Percentiles rank a stretch among this genome's conserved stretches.
Conservation (phyloP, 2,329 filamentous ascomycete species). For the Periconia macrospinosa region DNA sequence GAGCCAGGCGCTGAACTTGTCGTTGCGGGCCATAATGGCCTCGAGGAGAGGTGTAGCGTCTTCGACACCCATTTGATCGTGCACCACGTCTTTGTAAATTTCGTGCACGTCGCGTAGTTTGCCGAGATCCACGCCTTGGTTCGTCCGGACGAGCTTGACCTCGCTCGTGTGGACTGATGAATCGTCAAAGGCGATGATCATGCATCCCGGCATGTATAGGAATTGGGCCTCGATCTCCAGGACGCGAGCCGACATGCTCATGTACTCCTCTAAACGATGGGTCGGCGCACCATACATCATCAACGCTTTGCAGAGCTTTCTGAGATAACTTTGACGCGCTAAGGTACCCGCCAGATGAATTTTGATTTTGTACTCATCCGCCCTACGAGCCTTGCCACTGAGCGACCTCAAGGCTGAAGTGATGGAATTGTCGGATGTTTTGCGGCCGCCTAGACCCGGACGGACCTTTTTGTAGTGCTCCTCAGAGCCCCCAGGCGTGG, state of each 20-base stretch:
- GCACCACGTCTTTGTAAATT: constrained; percentile 81
- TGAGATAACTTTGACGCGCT: constrained; percentile 77
- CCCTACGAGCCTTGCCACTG: constrained; percentile 36
- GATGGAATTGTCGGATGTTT: constrained; percentile 41
- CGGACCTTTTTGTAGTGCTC: constrained; percentile 44
- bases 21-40: constrained; percentile 60
- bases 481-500: constrained; percentile 42
- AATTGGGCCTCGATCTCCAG: constrained; percentile 89
- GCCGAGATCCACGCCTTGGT: constrained; percentile 72
- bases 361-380: constrained; percentile 60
- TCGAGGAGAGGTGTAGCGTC: constrained; percentile 67
- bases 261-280: constrained; percentile 87
- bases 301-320: constrained; percentile 80
- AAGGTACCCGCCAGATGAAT: constrained; percentile 70
- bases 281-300: constrained; percentile 92
- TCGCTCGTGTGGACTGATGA: constrained; percentile 73
- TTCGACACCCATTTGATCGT: constrained; percentile 72
- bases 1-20: constrained; percentile 54
- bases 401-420: constrained; percentile 30
- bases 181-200: constrained; percentile 91
- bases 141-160: constrained; percentile 71
- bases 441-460: constrained; percentile 14
- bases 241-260: constrained; percentile 86
- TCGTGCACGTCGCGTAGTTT: constrained; percentile 74
- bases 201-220: constrained; percentile 85